Conservation (phyloP, 805 yeast genomes). For the Sugiyamaella marilandica region DNA sequence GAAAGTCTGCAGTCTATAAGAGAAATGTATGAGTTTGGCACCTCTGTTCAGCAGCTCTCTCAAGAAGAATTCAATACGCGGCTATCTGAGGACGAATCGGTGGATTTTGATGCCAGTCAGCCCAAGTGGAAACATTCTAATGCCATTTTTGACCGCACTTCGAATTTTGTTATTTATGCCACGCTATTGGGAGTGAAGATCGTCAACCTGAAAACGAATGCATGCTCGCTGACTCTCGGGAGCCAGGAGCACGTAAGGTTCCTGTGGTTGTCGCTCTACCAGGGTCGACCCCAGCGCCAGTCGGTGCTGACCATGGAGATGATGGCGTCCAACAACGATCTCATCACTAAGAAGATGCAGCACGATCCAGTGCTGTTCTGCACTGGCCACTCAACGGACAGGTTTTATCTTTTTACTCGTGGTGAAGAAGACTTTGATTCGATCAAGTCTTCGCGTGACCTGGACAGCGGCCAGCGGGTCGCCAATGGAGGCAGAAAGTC, state of each 20-base stretch:
- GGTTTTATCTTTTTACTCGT: constrained; percentile 31
- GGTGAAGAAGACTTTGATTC: constrained; percentile 19
- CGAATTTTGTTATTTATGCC: constrained; percentile 29
- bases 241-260: constrained; percentile 31
- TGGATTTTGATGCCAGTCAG: neutral
- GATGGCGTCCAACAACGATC: constrained; percentile 31
- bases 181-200: constrained; percentile 32
- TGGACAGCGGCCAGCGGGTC: constrained; percentile 35
- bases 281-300: constrained; percentile 27
- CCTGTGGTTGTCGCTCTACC: constrained; percentile 28
- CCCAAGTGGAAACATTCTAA: constrained; percentile 10
- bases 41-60: constrained; percentile 19
- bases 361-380: constrained; percentile 31
- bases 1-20: constrained; percentile 25
- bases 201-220: constrained; percentile 27
- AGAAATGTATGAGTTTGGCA: constrained; percentile 29
- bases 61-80: constrained; percentile 30
- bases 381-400: constrained; percentile 23
- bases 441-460: constrained; percentile 27
- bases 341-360: constrained; percentile 25
- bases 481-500: constrained; percentile 12
- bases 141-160: constrained; percentile 31
- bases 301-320: constrained; percentile 29
- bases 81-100: constrained; percentile 22
- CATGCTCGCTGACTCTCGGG: constrained; percentile 28